Base-by-base conservation (phyloP, 495 filamentous ascomycete species). In the Annulohypoxylon maeteangense region DNA sequence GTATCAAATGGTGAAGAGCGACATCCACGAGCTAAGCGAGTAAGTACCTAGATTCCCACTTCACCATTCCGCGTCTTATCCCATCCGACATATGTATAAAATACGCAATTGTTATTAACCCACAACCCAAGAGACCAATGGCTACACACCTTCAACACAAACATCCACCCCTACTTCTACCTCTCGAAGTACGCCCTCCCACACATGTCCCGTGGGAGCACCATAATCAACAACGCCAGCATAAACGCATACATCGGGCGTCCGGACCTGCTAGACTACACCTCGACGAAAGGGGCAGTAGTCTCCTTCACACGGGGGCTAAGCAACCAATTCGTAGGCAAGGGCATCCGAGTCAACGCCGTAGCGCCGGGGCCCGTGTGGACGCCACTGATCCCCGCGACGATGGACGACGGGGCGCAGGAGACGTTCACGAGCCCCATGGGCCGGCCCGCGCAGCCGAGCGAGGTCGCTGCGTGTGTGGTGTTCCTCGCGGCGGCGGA, bases 171-270 rank as follows among this genome's bases (percentile, higher is more conserved):
- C 11, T 87, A 85, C 77, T 93, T 90, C 79, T 92, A 88, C 78
- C 82, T 96, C 27, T 85, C 92, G 67, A 95, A 96, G 78, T 93
- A 95, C 76, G 81, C 83, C 16, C 82, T 95, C 22, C 89, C 88
- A 1, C 90, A 94, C 79, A 89, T 97, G 87, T 87, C 88, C 76
- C 78, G 79, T n/a, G 92, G 92, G 34, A 86, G 87, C 60, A 90
- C 87, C 22, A 93, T 96, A 76, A 93, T 95, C 83, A 95, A 94
- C 79, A 93, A 91, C 79, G 89, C 91, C 48, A 84, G 80, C 65
- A 92, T 95, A 61, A 95, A 95, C 79, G 90, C 89, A 31, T 97
- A 95, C 82, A 87, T 93, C 66, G 92, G 92, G 32, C 90, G 91
- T 12, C 90, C 89, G 0, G 92, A 95, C 74, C 86, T 96, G 1